Conservation (phyloP, 306 rosid species). For the Geum urbanum region DNA sequence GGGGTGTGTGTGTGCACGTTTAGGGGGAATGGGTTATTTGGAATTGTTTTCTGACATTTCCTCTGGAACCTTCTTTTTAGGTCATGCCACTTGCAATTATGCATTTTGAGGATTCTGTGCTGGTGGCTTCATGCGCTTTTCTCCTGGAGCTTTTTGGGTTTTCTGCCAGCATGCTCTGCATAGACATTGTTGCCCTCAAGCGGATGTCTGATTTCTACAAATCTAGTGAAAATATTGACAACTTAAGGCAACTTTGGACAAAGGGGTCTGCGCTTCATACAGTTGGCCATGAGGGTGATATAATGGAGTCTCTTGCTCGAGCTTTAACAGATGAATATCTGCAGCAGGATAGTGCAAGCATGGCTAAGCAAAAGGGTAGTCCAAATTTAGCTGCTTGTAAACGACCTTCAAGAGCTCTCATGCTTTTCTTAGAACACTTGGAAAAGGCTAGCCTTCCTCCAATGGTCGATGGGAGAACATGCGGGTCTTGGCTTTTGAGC, state of each 20-base stretch:
- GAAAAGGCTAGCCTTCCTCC: conserved; percentile 77
- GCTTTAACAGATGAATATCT: conserved; percentile 81
- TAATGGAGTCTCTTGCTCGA: conserved; percentile 70
- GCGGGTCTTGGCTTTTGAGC: conserved; percentile 80
- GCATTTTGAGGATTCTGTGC: conserved; percentile 81
- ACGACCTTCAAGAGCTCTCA: conserved; percentile 63
- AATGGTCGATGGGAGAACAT: conserved; percentile 59
- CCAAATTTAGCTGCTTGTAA: conserved; percentile 30
- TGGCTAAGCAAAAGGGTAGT: conserved; percentile 36
- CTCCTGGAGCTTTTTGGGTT: conserved; percentile 86
- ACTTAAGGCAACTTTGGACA: conserved; percentile 53
- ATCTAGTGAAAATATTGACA: conserved; percentile 50
- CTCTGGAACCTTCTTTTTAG: conserved; percentile 38
- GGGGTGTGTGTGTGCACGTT: neutral
- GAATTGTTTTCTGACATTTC: conserved; percentile 14
- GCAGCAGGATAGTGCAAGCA: conserved; percentile 51
- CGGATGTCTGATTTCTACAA: conserved; percentile 74
- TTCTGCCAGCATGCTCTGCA: conserved; percentile 74
- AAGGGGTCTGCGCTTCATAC: conserved; percentile 71
- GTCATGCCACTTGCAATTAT: conserved; percentile 74
- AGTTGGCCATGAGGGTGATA: conserved; percentile 59
- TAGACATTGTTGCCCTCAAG: conserved; percentile 75
- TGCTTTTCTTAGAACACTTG: conserved; percentile 70
- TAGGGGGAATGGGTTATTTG: neutral
- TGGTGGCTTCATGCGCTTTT: conserved; percentile 86